Percentiles rank a stretch among this genome's conserved stretches.
phyloP scores from a whole-genome alignment of 2,329 filamentous ascomycete genomes.

The Oidium heveae region DNA sequence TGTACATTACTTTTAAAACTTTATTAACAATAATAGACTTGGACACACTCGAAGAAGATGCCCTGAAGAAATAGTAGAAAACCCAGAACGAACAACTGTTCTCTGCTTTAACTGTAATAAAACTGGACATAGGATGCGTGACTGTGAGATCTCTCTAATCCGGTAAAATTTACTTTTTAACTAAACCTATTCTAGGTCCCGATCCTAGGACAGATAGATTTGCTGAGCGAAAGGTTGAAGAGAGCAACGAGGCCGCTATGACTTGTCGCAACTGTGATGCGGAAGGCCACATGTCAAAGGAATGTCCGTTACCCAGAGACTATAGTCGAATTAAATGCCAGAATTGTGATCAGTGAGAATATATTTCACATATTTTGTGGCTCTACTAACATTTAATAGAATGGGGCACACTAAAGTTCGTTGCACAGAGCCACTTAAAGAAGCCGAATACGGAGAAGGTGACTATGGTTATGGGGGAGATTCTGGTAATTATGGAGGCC shows the following conservation, averaged over 20 bases:
- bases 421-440: constrained; percentile 15
- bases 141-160: constrained; percentile 27
- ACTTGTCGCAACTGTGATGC: constrained; percentile 37
- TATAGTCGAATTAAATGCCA: constrained; percentile 29
- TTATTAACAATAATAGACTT: constrained; percentile 3
- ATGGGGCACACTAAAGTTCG: constrained; percentile 17
- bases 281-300: constrained; percentile 32
- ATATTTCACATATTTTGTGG: background rate
- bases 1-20: constrained; percentile 14
- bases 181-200: constrained; percentile 17
- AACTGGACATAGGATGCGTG: constrained; percentile 39
- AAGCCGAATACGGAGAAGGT: background rate
- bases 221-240: constrained; percentile 43
- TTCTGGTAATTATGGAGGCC: background rate
- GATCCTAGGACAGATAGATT: constrained; percentile 35
- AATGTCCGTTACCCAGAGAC: constrained; percentile 20
- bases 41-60: constrained; percentile 39
- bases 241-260: constrained; percentile 10
- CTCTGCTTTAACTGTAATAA: constrained; percentile 40
- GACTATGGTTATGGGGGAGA: background rate
- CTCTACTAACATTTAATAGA: background rate
- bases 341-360: constrained; percentile 22
- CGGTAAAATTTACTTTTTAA: background rate
- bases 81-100: constrained; percentile 20
- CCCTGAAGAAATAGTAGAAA: constrained; percentile 28